Base-by-base conservation (phyloP, 2,329 filamentous ascomycete species). In the Neonectria sp. region DNA sequence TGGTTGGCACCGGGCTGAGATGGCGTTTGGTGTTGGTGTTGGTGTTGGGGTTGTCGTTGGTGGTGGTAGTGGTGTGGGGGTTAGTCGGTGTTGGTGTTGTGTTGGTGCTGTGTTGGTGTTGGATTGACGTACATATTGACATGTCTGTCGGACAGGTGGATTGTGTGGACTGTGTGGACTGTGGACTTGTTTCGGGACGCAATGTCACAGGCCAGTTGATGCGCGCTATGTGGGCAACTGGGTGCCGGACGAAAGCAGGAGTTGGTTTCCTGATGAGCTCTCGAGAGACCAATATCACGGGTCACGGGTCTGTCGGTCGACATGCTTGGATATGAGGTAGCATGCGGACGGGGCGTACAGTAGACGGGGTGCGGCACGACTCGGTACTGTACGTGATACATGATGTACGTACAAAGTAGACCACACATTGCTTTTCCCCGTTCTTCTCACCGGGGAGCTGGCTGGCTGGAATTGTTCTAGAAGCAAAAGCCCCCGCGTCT, bases 391-490 rank as follows among this genome's bases (percentile, higher is more conserved):
- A 33, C 31, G 7, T 33, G 31, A 33, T 9, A 33, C 31, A 8
- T 6, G 6, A 33, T 33, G 31, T 33, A 33, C 31, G 31, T 33
- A 33, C 31, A 33, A 33, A 33, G 27, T 29, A 29, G 27, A 7
- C 27, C 27, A 11, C 35, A 37, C 12, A 6, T 49, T 60, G 62
- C 48, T 43, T 43, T 63, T 43, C 43, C 40, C 53, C 35, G 25
- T 21, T 51, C 51, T 25, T 61, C 59, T 61, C 45, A 73, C 72
- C 71, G 69, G 64, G 61, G 66, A 61, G 63, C 45, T 61, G 53
- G 51, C 46, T 60, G 57, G 60, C 73, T 75, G 65, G 73, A 75
- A 75, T 45, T 55, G 29, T 75, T 75, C 73, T 75, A 75, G 73
- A 75, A 75, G 59, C 40, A 24, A 69, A 63, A 63, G 12, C 58